Evolutionary conservation across 306 rosid genomes (phyloP), one percentile per base, ranked within the genome.

Genomic region (Myrica gale): DNA sequence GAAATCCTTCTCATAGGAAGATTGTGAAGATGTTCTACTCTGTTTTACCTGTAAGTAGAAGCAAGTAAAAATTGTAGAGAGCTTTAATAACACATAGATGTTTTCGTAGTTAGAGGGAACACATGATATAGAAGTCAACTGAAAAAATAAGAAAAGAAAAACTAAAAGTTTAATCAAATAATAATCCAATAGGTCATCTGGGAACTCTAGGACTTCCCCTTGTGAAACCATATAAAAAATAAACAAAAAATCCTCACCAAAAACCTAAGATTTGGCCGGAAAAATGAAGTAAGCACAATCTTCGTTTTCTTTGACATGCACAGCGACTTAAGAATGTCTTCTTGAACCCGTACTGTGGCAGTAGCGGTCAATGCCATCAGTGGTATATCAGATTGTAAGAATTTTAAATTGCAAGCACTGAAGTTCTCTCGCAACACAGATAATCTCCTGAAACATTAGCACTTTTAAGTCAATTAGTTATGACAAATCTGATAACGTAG

Each of bases 341-440:
- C 92, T 70, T 81, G 90, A 72, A 94, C 97, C 76, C 76, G 82
- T 70, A 62, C 61, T 72, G 96, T 92, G 47, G 98, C 98, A 53
- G 98, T 94, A 56, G 95, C 98, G 21, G 98, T 94, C 88, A 94
- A 92, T 69, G 97, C 97, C 97, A 94, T 90, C 81, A 94, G 71
- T 60, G 98, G 98, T 84, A 92, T 81, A 69, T 92, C 90, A 71
- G 71, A 90, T 71, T 85, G 76, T 58, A 91, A 79, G 84, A 82
- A 91, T 37, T 90, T 87, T 67, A 91, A 75, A 66, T 57, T 87
- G 87, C 87, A 51, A 43, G 89, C 68, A 76, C 86, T 85, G 85
- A 94, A 94, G 66, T 83, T 88, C 78, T 90, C 89, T 82, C 97
- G 82, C 85, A 94, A 76, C 74, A 84, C 85, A 78, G 96, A 92